Evolutionary conservation across 768 basidiomycete species (phyloP).

Genomic region (Strobilomyces dryophilus): DNA sequence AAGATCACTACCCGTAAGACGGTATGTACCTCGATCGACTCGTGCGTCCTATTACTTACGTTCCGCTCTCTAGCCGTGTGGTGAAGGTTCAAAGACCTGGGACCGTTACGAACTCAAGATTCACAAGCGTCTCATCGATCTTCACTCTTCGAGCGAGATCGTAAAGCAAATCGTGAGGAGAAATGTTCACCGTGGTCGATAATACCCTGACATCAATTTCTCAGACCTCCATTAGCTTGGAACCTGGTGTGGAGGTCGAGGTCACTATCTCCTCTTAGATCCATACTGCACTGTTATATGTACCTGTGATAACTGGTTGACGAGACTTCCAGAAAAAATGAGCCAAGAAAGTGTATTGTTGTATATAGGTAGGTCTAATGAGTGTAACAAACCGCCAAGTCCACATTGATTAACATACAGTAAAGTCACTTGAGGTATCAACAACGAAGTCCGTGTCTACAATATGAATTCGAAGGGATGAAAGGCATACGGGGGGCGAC

Average conservation of each 20-base stretch:
- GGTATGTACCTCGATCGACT: constrained; percentile 42
- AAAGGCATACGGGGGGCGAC: constrained; percentile 8
- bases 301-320: constrained; percentile 2
- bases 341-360: background rate
- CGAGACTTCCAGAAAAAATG: background rate
- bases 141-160: constrained; percentile 97
- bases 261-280: constrained; percentile 85
- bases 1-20: constrained; percentile 99
- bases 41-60: background rate
- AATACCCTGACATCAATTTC: constrained; percentile 4
- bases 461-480: constrained; percentile 7
- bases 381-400: constrained; percentile 5
- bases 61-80: constrained; percentile 69
- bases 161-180: constrained; percentile 97
- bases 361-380: constrained; percentile 7
- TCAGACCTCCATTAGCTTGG: constrained; percentile 97
- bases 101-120: constrained; percentile 99
- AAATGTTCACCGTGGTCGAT: background rate
- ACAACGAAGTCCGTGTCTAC: constrained; percentile 3
- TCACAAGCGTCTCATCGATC: constrained; percentile 99
- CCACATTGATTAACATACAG: constrained; percentile 16
- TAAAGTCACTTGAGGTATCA: constrained; percentile 17
- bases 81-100: constrained; percentile 99
- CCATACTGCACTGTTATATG: constrained; percentile 1
- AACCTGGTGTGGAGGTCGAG: constrained; percentile 99